Conservation (phyloP, 2,329 filamentous ascomycete species). For the Exophiala dermatitidis region DNA sequence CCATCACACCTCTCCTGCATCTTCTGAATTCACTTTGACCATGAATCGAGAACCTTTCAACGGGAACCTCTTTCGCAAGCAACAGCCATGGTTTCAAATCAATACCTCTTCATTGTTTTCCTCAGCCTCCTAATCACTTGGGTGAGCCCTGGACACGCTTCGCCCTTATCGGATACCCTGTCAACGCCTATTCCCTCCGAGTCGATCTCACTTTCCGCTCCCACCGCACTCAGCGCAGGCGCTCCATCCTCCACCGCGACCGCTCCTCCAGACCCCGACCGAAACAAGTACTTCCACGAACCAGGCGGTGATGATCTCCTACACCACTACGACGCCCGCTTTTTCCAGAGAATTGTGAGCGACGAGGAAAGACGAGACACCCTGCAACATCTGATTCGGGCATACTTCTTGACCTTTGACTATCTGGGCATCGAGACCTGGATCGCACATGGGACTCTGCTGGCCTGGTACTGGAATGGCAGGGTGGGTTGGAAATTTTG, state of each 20-base stretch:
- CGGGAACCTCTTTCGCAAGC: not conserved
- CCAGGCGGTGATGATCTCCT: slow-evolving; percentile 44
- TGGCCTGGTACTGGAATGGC: slow-evolving; percentile 86
- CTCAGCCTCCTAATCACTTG: not conserved
- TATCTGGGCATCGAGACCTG: slow-evolving; percentile 67
- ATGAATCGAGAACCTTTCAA: not conserved
- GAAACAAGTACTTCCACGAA: slow-evolving; percentile 60
- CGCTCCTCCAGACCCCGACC: slow-evolving; percentile 4
- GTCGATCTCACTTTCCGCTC: not conserved
- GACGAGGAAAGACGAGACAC: slow-evolving; percentile 61
- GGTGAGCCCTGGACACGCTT: not conserved
- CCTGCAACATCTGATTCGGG: slow-evolving; percentile 62
- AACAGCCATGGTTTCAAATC: not conserved
- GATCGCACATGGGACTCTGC: slow-evolving; percentile 75
- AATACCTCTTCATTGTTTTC: not conserved
- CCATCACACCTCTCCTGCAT: not conserved
- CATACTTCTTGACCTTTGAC: slow-evolving; percentile 63
- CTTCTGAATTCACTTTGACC: not conserved
- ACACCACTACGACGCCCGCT: slow-evolving; percentile 68
- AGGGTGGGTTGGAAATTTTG: slow-evolving; percentile 35
- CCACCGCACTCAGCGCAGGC: not conserved
- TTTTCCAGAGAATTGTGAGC: slow-evolving; percentile 55
- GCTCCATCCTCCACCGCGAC: not conserved
- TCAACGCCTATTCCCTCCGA: not conserved
- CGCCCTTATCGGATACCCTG: not conserved